Evolutionary conservation across 2,329 filamentous ascomycete genomes (phyloP).

Genomic region (Penicillium sp.): DNA sequence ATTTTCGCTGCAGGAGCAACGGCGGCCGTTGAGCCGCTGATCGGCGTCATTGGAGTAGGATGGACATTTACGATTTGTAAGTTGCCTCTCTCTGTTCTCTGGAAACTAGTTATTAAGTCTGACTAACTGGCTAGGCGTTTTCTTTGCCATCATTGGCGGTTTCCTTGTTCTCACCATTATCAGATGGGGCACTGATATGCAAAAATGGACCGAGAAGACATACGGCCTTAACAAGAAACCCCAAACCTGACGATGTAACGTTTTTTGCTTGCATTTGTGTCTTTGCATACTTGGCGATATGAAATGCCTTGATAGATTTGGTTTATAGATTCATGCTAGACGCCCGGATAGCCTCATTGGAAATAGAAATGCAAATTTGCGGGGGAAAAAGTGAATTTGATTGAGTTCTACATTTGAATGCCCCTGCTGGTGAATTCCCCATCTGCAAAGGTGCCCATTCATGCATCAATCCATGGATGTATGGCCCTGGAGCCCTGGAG

Average conservation of each 20-base stretch:
- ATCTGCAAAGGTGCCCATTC: not conserved
- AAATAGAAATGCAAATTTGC: not conserved
- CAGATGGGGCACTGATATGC: conserved; percentile 36
- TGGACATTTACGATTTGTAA: conserved; percentile 76
- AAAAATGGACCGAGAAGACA: conserved; percentile 34
- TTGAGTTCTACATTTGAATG: not conserved
- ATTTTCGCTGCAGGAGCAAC: conserved; percentile 70
- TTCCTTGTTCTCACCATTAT: conserved; percentile 30
- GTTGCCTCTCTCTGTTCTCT: conserved; percentile 23
- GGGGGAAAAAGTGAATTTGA: too few relatives aligned
- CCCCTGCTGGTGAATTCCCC: too few relatives aligned
- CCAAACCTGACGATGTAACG: not conserved
- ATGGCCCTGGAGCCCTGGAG: too few relatives aligned
- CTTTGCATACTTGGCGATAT: conserved; percentile 1
- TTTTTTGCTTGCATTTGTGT: conserved; percentile 5
- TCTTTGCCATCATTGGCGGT: conserved; percentile 31
- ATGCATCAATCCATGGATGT: too few relatives aligned
- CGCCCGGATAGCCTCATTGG: not conserved
- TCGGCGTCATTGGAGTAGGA: conserved; percentile 73
- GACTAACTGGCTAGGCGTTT: conserved; percentile 24
- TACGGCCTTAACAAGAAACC: conserved; percentile 21
- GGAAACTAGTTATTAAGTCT: conserved; percentile 18
- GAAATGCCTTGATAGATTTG: conserved; percentile 1
- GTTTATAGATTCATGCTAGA: not conserved
- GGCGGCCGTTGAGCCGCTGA: conserved; percentile 70